Evolutionary conservation across 257 asterid genomes (phyloP).

Genomic region (Penstemon davidsonii): DNA sequence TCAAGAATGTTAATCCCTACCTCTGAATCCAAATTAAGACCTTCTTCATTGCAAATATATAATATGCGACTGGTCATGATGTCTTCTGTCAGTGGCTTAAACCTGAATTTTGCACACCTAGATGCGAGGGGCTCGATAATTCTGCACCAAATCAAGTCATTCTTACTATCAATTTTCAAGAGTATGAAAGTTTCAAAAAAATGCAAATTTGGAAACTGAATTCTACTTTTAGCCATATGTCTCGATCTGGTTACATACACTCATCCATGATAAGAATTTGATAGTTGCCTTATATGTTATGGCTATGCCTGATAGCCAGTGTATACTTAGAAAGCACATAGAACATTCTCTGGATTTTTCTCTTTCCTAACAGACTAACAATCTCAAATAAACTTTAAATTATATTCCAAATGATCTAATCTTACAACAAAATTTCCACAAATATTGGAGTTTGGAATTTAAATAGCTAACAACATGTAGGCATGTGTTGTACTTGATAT

Average conservation of each 20-base stretch:
- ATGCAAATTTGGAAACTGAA: not conserved
- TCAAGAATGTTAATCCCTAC: conserved; percentile 41
- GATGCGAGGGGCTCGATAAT: conserved; percentile 98
- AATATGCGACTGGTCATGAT: conserved; percentile 75
- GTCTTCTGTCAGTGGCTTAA: conserved; percentile 93
- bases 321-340: not conserved
- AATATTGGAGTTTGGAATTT: not conserved
- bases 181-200: not conserved
- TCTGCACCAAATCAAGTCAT: conserved; percentile 39
- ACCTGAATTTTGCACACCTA: conserved; percentile 96
- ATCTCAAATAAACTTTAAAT: not conserved
- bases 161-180: conserved; percentile 4
- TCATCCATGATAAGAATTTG: conserved; percentile 14
- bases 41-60: conserved; percentile 88
- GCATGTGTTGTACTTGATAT: conserved; percentile 5
- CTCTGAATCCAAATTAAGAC: conserved; percentile 83
- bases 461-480: not conserved
- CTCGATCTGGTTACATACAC: not conserved
- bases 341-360: not conserved
- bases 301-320: not conserved
- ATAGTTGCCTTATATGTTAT: not conserved
- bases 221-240: conserved; percentile 7
- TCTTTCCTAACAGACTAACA: not conserved
- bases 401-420: not conserved
- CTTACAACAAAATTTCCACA: not conserved